A percentile compares a stretch with the other conserved stretches of the same genome.
phyloP scores from a whole-genome alignment of 73 alveolate species.

The Paraurostyla sp. region DNA sequence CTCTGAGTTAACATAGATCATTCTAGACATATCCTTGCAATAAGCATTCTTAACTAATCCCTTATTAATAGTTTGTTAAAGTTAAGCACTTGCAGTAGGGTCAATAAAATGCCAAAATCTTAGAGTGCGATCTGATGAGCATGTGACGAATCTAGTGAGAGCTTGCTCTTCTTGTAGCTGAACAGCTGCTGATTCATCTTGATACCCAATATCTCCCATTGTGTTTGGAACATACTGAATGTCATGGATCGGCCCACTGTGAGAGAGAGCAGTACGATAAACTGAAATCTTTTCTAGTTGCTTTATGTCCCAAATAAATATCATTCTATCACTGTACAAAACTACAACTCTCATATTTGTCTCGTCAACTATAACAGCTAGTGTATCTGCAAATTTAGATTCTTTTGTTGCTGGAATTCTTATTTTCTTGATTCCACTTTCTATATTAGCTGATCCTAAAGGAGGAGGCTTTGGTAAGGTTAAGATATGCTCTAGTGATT shows the following conservation, averaged over 20 bases:
- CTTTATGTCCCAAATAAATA: conserved; percentile 95
- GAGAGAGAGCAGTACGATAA: conserved; percentile 82
- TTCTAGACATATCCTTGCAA: conserved; percentile 81
- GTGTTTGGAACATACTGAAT: conserved; percentile 73
- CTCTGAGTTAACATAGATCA: conserved; percentile 77
- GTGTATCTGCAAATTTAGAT: conserved; percentile 87
- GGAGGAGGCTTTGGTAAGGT: conserved; percentile 97
- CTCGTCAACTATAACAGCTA: conserved; percentile 85
- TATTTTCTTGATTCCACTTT: conserved; percentile 75
- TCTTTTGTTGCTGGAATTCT: conserved; percentile 69
- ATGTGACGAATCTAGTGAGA: conserved; percentile 85
- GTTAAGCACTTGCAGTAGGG: conserved; percentile 46
- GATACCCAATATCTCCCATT: neutral
- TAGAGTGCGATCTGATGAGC: conserved; percentile 85
- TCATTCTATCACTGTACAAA: conserved; percentile 95
- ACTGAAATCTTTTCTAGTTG: conserved; percentile 82
- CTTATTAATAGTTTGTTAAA: conserved; percentile 28
- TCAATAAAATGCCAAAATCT: conserved; percentile 87
- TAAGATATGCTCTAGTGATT: conserved; percentile 85
- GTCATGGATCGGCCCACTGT: conserved; percentile 90
- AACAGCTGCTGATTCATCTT: conserved; percentile 26
- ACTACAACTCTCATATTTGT: conserved; percentile 79
- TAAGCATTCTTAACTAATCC: conserved; percentile 82
- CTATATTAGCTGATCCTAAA: conserved; percentile 92
- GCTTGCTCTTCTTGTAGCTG: conserved; percentile 65